These are phyloP conservation scores for Glonium stellatum DNA, from an alignment of 495 filamentous ascomycete species.

Conservation along the genomic window DNA sequence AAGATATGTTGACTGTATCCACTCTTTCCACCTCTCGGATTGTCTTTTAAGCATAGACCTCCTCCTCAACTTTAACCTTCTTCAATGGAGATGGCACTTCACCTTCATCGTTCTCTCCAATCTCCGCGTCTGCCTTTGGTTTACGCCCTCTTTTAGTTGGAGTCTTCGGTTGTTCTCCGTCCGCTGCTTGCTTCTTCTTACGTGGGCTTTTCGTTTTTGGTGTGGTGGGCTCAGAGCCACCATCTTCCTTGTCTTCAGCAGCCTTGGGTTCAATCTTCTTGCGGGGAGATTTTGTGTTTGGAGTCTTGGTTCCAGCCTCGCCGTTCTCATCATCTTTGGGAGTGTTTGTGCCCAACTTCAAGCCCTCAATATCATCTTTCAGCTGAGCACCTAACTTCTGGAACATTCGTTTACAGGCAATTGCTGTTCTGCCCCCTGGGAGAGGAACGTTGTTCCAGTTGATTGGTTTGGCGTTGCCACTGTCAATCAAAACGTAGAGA, in stretches of 20 bases:
- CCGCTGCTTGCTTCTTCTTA: neutral
- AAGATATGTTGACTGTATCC: neutral
- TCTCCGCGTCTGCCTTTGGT: too few species aligned
- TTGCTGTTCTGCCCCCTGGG: neutral
- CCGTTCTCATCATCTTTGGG: neutral
- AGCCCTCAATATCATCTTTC: neutral
- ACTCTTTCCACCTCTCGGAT: neutral
- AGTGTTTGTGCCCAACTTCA: neutral
- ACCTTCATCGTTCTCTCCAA: neutral
- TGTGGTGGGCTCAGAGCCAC: neutral
- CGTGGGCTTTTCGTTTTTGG: neutral
- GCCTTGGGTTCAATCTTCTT: neutral
- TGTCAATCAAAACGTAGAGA: neutral
- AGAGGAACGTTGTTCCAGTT: neutral
- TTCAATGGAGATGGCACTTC: neutral
- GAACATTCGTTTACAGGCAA: neutral
- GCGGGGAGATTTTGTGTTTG: neutral
- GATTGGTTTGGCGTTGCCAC: neutral
- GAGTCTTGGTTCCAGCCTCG: neutral
- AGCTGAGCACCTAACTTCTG: neutral
- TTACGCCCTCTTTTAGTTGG: neutral
- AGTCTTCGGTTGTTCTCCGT: neutral
- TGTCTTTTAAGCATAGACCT: neutral
- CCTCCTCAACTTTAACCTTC: conserved; percentile 1
- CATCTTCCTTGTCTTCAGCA: neutral